Evolutionary conservation across 169 alveolate species (phyloP).

Genomic region (Plasmodium reichenowi): DNA sequence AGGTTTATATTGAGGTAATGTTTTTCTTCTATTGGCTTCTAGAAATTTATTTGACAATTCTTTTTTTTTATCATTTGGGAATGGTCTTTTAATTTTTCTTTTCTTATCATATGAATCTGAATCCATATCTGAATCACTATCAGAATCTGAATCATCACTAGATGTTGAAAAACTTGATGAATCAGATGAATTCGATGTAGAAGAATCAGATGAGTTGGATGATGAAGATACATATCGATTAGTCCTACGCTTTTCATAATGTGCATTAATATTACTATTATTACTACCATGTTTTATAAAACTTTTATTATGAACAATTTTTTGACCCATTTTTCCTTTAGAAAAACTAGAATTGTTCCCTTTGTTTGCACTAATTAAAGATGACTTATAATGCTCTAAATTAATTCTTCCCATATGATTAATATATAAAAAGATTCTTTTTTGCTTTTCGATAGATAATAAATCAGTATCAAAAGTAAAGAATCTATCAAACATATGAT

Average conservation of each 20-base stretch:
- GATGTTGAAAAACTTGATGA: conserved; percentile 81
- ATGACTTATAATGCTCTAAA: conserved; percentile 80
- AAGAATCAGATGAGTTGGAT: conserved; percentile 61
- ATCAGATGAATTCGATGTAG: conserved; percentile 63
- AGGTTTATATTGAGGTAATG: conserved; percentile 88
- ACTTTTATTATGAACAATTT: conserved; percentile 31
- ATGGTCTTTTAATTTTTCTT: conserved; percentile 31
- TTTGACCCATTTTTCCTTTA: conserved; percentile 26
- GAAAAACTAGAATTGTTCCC: conserved; percentile 14
- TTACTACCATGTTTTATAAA: conserved; percentile 17
- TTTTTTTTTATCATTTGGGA: conserved; percentile 77
- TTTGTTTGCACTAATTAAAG: conserved; percentile 49
- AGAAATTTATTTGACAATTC: conserved; percentile 53
- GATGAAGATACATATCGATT: conserved; percentile 63
- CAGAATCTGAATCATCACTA: conserved; percentile 83
- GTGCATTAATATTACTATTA: conserved; percentile 3
- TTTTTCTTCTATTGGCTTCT: conserved; percentile 40
- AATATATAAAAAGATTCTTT: conserved; percentile 86
- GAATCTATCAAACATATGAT: conserved; percentile 82
- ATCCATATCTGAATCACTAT: conserved; percentile 81
- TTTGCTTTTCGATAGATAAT: conserved; percentile 89
- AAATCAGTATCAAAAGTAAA: conserved; percentile 88
- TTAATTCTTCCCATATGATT: conserved; percentile 88
- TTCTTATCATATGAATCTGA: conserved; percentile 57
- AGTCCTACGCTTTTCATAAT: conserved; percentile 54